These are phyloP conservation scores for Oryza meridionalis DNA, from an alignment of 176 grass and related monocot species.

Conservation along the genomic window DNA sequence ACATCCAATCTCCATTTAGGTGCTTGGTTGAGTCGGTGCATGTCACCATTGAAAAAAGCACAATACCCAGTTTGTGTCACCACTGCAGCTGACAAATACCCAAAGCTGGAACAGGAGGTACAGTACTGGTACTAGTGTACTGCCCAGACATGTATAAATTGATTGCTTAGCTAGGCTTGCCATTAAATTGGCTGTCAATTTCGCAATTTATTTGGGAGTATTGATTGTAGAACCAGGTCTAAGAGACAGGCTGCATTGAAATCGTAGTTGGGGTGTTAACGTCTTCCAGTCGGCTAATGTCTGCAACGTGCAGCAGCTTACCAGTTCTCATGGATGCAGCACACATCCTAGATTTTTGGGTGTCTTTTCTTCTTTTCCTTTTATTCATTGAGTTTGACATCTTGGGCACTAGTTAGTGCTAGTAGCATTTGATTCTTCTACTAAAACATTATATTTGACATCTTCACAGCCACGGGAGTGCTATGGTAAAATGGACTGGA, in stretches of 20 bases:
- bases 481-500: neutral
- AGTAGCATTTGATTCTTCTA: neutral
- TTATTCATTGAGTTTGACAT: neutral
- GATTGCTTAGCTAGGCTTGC: neutral
- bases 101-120: neutral
- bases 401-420: neutral
- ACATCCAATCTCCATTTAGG: too few species aligned
- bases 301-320: neutral
- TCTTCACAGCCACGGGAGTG: neutral
- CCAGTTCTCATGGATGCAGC: neutral
- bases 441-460: too few species aligned
- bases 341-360: neutral
- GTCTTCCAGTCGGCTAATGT: neutral
- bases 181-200: slow-evolving; percentile 12
- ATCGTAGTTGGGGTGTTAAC: neutral
- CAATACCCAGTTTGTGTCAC: too few species aligned
- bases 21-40: too few species aligned
- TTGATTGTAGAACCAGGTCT: neutral
- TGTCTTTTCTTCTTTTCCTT: neutral
- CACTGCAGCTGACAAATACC: neutral
- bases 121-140: too few species aligned
- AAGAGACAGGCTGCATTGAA: neutral
- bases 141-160: neutral
- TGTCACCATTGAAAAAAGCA: too few species aligned
- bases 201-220: slow-evolving; percentile 8